Evolutionary conservation across 306 rosid genomes (phyloP), one percentile per base, ranked within the genome.

Genomic region (Abrus precatorius): DNA sequence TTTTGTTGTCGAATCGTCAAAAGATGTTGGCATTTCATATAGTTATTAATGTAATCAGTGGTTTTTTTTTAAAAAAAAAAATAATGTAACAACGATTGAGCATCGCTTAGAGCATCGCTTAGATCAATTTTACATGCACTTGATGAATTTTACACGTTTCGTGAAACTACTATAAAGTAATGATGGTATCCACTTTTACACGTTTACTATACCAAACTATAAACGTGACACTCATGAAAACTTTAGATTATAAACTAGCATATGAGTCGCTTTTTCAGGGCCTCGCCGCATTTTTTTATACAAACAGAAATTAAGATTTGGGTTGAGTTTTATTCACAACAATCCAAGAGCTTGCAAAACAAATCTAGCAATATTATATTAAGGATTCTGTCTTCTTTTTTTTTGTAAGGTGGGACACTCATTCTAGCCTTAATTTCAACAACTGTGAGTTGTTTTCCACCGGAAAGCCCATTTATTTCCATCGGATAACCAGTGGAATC

Each of bases 401-500:
- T 44, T 28, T 69, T 67, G 41, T 48, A 20, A 20, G 20, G 72
- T 0, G 28, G 65, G 45, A 56, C 53, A 73, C 60, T 7, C 56
- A 61, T 49, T 67, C 50, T 81, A 38, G 65, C 28, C 34, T 34
- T 52, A 72, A 33, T 69, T 78, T 82, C 72, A 54, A 65, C 59
- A 76, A 60, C 28, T 52, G 44, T 48, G 79, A 52, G 73, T 79
- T 79, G 76, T 77, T 77, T 77, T 65, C 78, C 72, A 69, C 80
- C 56, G 66, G 2, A 66, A 75, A 64, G 34, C 7, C 69, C 8
- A 55, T 80, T 75, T 75, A 74, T 75, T 40, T 20, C 13, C 38
- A 33, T 36, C 44, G 0, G 12, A 2, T 27, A 14, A 13, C 6
- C 72, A 29, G 59, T 20, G 65, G 68, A 74, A 74, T 28, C 71